phyloP scores from a whole-genome alignment of 2,329 filamentous ascomycete genomes.

The Bipolaris zeicola region DNA sequence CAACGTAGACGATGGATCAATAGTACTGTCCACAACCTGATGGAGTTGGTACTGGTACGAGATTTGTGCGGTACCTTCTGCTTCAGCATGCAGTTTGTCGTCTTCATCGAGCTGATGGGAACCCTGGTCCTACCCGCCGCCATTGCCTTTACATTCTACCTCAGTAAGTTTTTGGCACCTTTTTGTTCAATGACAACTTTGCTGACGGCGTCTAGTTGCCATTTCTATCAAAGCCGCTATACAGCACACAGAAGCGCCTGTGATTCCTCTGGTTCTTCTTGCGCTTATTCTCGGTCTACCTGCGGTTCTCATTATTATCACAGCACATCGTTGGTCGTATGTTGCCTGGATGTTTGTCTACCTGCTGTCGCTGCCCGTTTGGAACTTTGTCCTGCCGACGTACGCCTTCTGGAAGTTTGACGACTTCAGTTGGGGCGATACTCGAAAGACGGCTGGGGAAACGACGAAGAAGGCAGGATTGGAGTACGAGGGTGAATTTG shows the following conservation, averaged over 20 bases:
- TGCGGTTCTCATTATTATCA: constrained; percentile 87
- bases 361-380: constrained; percentile 87
- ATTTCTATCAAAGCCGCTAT: constrained; percentile 77
- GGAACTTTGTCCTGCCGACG: constrained; percentile 93
- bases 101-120: constrained; percentile 92
- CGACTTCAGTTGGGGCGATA: constrained; percentile 99
- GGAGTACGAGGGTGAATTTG: constrained; percentile 93
- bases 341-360: constrained; percentile 98
- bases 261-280: constrained; percentile 89
- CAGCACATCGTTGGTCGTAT: constrained; percentile 90
- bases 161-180: constrained; percentile 67
- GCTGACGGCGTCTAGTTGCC: constrained; percentile 64
- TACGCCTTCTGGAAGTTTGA: constrained; percentile 99
- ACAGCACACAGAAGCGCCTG: constrained; percentile 64
- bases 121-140: constrained; percentile 94
- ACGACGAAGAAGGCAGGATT: constrained; percentile 85
- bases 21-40: constrained; percentile 97
- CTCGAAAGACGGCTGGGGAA: constrained; percentile 90
- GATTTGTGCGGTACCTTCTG: constrained; percentile 99
- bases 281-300: constrained; percentile 92
- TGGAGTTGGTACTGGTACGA: constrained; percentile 93
- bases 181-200: constrained; percentile 1
- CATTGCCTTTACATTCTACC: constrained; percentile 95
- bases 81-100: constrained; percentile 99
- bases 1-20: constrained; percentile 99